A percentile compares a stretch with the other conserved stretches of the same genome.
Evolutionary conservation across 306 rosid genomes (phyloP).

Genomic region (Sechiopsis laciniata): DNA sequence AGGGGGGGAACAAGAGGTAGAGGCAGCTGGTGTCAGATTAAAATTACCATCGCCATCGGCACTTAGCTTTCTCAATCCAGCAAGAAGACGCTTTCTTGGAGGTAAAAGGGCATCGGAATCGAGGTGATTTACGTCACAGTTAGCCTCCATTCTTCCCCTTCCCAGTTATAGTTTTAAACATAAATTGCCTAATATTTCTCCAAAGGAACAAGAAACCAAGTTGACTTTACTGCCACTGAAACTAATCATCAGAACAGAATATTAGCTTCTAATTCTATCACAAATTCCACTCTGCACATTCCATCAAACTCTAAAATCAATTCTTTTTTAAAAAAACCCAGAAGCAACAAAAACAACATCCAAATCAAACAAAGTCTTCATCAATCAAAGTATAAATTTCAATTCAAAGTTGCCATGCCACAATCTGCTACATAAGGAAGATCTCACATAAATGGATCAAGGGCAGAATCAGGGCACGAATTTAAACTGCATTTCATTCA

Average conservation of each 20-base stretch:
- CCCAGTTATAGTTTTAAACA: constrained; percentile 26
- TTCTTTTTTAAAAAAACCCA: neutral
- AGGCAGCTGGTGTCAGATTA: constrained; percentile 47
- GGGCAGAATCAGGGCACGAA: neutral
- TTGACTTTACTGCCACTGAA: constrained; percentile 30
- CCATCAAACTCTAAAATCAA: constrained; percentile 8
- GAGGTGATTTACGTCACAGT: constrained; percentile 67
- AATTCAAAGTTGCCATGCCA: neutral
- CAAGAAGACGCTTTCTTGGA: constrained; percentile 91
- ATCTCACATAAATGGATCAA: neutral
- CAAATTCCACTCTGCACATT: neutral
- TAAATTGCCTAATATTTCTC: constrained; percentile 32
- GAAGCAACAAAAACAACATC: neutral
- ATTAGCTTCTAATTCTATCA: constrained; percentile 14
- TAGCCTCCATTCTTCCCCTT: constrained; percentile 62
- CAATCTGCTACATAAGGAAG: neutral
- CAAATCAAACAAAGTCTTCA: neutral
- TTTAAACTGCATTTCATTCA: constrained; percentile 15
- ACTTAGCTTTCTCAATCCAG: constrained; percentile 85
- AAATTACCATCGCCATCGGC: constrained; percentile 48
- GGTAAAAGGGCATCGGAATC: constrained; percentile 91
- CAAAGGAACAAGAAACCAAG: constrained; percentile 27
- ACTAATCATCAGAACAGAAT: constrained; percentile 14
- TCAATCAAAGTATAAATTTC: neutral
- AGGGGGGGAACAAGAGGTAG: constrained; percentile 45